Evolutionary conservation across 805 yeast genomes (phyloP), one percentile per base, ranked within the genome.

Genomic region (Cyberlindnera mycetangii): DNA sequence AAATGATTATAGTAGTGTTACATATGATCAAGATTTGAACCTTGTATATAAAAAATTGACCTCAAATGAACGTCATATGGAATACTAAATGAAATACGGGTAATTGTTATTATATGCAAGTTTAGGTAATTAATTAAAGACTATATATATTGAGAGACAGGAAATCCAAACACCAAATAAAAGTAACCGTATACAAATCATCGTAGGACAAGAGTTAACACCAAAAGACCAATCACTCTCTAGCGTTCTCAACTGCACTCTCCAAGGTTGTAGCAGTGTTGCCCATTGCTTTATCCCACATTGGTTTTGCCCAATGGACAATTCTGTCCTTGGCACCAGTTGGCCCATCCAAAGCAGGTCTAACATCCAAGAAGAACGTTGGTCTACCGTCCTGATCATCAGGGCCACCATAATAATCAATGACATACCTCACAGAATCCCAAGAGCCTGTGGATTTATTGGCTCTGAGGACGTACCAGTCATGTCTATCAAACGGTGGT

Each of bases 401-500:
- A 6, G 96, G 96, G 3, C 96, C 97, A n/a, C 89, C 81, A 62
- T 93, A 93, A 64, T 92, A 93, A 64, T 93, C 99, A 57, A 93
- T 89, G 24, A 93, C 95, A 57, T 93, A 93, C 50, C 99, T 76
- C 17, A 93, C 89, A 54, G 81, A 69, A 41, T 74, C 69, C 86
- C 90, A 85, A 9, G 67, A 67, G 16, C 52, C 57, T n/a, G 61
- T 53, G 2, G 37, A 33, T 14, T 65, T 67, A 43, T 65, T 70
- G 11, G 79, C 72, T 58, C 99, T 76, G 54, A 92, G 71, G 5
- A 93, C 96, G 3, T 95, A 85, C 99, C 99, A 93, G 68, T 93
- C 99, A 59, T 93, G 99, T 64, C 99, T 81, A 65, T 93, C 99
- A 59, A 93, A 93, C 7, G 99, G 99, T 4, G 95, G 88, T 51